Evolutionary conservation across 176 grass and related monocot genomes (phyloP), one percentile per base, ranked within the genome.

Genomic region (Thinopyrum elongatum): DNA sequence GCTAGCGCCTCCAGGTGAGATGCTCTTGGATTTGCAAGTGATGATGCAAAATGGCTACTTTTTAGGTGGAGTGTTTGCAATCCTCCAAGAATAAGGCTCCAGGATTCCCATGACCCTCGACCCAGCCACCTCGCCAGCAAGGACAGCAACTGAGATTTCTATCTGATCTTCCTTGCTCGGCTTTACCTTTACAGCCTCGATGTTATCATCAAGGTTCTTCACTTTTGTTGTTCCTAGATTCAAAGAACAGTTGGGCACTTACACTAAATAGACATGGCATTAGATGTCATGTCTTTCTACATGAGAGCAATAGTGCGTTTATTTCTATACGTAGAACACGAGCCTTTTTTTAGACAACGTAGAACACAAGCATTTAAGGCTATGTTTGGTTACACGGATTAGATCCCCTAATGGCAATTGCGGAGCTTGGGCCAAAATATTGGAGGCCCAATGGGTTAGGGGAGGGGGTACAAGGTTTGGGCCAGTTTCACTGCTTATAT

Each of bases 151-250:
- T 17, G 72, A 90, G 66, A 93, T 91, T 84, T 84, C 84, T 67
- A 85, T 25, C 67, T 91, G 70, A 71, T 86, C 84, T 87, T 95
- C 86, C 80, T 91, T 88, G 74, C 80, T 87, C 78, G 91, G 82
- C 86, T 93, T 95, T 82, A 91, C 25, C 44, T 93, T 93, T 78
- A 93, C 80, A 57, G 86, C 85, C 46, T 74, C 84, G 46, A 93
- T 89, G 81, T 93, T 93, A 70, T 81, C 80, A 76, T 93, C 91
- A 71, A 95, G 77, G 86, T 93, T 93, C 87, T 91, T 89, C 62
- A 91, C 76, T 69, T 95, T 93, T 51, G 89, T 95, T 76, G 94
- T 95, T 71, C 91, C 89, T 95, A 80, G 27, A 86, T 84, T 81
- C 77, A 85, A 85, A 88, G 65, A 80, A 27, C 16, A 4, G 3